A percentile compares a stretch with the other conserved stretches of the same genome.
Conservation (phyloP, 164 flowering plant species). For the Aristolochia contorta region DNA sequence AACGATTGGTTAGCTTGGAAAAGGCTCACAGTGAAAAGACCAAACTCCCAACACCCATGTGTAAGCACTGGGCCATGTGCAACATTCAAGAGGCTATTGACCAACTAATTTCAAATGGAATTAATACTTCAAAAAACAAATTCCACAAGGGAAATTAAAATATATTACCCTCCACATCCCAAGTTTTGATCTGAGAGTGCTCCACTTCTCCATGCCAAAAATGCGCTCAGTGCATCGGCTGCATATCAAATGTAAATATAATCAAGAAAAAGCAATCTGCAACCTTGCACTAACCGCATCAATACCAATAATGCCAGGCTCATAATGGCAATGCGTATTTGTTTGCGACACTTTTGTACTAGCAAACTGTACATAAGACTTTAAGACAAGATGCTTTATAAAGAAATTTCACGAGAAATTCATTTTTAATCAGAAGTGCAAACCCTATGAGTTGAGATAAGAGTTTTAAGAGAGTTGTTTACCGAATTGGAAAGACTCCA, state of each 20-base stretch:
- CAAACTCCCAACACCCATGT: neutral
- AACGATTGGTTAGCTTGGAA: neutral
- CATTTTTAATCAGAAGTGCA: no score
- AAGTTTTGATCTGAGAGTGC: slow-evolving; percentile 53
- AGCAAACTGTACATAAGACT: neutral
- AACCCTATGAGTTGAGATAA: no score
- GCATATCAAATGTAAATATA: slow-evolving; percentile 16
- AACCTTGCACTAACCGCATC: no score
- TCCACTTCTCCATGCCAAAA: slow-evolving; percentile 79
- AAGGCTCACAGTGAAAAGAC: neutral
- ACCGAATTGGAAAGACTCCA: no score
- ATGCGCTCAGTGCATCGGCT: slow-evolving; percentile 73
- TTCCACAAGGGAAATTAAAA: neutral
- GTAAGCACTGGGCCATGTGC: neutral
- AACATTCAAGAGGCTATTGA: neutral
- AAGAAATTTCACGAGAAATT: neutral
- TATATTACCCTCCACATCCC: slow-evolving; percentile 77
- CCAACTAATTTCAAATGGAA: neutral
- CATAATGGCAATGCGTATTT: neutral
- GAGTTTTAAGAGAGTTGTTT: no score
- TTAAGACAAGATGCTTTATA: neutral
- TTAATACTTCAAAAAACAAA: neutral
- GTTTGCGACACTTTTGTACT: neutral
- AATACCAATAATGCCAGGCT: no score
- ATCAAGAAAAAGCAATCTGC: neutral